A percentile compares a stretch with the other conserved stretches of the same genome.
Conservation (phyloP, 192 early-diverging fungal genomes). For the Coemansia sp. region DNA sequence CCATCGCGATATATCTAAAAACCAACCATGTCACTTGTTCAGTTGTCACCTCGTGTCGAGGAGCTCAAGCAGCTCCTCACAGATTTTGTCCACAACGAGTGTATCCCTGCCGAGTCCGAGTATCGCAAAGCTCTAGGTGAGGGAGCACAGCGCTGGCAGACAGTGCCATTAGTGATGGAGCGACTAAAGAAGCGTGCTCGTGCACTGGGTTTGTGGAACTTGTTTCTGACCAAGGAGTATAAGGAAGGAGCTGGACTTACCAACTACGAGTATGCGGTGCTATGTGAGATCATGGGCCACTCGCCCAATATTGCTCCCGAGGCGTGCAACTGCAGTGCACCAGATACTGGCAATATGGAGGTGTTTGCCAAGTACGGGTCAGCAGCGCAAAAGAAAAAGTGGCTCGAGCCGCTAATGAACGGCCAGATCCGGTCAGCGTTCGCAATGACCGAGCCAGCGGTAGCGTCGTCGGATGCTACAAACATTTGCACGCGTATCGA, state of each 20-base stretch:
- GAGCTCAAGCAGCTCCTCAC: constrained; percentile 35
- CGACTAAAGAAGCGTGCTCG: constrained; percentile 84
- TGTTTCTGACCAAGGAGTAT: constrained; percentile 84
- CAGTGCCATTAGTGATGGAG: constrained; percentile 84
- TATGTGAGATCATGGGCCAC: constrained; percentile 89
- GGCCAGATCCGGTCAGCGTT: constrained; percentile 96
- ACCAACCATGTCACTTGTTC: constrained; percentile 25
- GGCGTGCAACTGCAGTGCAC: constrained; percentile 90
- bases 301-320: constrained; percentile 82
- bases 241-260: constrained; percentile 81
- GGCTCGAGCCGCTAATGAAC: constrained; percentile 79
- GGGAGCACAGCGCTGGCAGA: constrained; percentile 79
- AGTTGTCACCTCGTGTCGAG: constrained; percentile 46
- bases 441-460: constrained; percentile 96
- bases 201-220: constrained; percentile 92
- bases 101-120: constrained; percentile 87
- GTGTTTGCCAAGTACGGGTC: constrained; percentile 96
- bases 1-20: background rate
- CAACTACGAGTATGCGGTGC: constrained; percentile 91
- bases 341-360: constrained; percentile 99
- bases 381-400: constrained; percentile 74
- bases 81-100: constrained; percentile 72
- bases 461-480: constrained; percentile 96
- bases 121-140: constrained; percentile 72
- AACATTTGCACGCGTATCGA: constrained; percentile 89